Evolutionary conservation across 176 grass and related monocot genomes (phyloP), one percentile per base, ranked within the genome.

Genomic region (Luzula sylvatica): DNA sequence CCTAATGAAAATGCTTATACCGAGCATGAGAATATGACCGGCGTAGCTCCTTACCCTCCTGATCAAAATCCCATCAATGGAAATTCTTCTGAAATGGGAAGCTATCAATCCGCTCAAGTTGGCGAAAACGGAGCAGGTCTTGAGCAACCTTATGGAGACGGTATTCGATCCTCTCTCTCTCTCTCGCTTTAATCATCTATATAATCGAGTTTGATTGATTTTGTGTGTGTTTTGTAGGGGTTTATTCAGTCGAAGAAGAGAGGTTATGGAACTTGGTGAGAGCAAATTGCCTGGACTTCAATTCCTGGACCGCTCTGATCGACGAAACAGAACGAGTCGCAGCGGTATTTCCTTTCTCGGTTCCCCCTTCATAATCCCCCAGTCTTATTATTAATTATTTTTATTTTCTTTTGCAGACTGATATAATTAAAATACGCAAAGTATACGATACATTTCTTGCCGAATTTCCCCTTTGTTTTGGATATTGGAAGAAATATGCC

Each of bases 401-500:
- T 35, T 35, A 35, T 35, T 35, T 35, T 68, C 25, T 21, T 11
- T 45, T 65, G 19, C 75, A 98, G 92, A 82, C 57, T 46, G 72
- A 90, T 59, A 72, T 90, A 54, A 40, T 77, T 12, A 98, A 98
- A 61, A 71, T 90, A 61, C 59, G 72, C 2, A 90, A 90, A 90
- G 85, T 98, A 32, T 98, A 98, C 44, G 92, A 98, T 69, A 65
- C 81, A 11, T 90, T 98, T 50, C 79, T 98, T 64, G 72, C 43
- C 2, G 92, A 98, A 61, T 98, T 90, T 59, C 92, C 92, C 30
- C 75, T 98, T 19, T 98, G 92, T 58, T 98, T 86, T 75, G 92
- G 92, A 14, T 98, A 98, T 53, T 98, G 92, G 92, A 98, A 98
- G 72, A 98, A 98, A 53, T 98, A 98, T 66, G 85, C 92, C 22